Evolutionary conservation across 495 filamentous ascomycete species (phyloP).

Genomic region (Penicillium robsamsonii): DNA sequence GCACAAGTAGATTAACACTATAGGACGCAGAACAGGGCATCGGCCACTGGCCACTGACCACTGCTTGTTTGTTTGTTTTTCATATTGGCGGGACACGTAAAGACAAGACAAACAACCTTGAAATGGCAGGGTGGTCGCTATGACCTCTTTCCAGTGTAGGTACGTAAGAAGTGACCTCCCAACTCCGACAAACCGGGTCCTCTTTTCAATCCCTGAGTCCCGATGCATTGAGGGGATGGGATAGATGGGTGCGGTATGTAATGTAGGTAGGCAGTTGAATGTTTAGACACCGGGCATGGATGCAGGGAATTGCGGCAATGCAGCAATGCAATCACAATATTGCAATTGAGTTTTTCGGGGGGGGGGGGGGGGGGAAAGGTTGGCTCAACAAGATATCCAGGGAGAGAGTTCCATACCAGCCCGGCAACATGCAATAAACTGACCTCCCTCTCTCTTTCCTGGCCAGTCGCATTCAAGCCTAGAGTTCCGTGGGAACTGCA

Average conservation of each 20-base stretch:
- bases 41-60: slow-evolving; percentile 4
- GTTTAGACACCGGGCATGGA: background rate
- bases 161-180: background rate
- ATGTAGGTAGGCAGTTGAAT: background rate
- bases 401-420: background rate
- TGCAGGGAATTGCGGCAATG: background rate
- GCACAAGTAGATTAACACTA: background rate
- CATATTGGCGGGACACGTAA: background rate
- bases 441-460: background rate
- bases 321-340: background rate
- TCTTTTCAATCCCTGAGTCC: slow-evolving; percentile 11
- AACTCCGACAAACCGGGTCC: slow-evolving; percentile 8
- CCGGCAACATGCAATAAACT: background rate
- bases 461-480: slow-evolving; percentile 4
- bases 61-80: slow-evolving; percentile 7
- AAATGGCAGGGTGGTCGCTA: background rate
- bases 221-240: background rate
- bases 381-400: background rate
- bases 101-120: slow-evolving; percentile 1
- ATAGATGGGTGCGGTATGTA: background rate
- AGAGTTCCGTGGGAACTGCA: background rate
- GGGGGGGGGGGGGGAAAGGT: too few relatives aligned
- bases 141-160: slow-evolving; percentile 2
- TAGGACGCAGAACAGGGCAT: background rate
- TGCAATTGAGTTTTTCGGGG: background rate